Evolutionary conservation across 805 yeast genomes (phyloP).

Genomic region (Sugiyamaella americana): DNA sequence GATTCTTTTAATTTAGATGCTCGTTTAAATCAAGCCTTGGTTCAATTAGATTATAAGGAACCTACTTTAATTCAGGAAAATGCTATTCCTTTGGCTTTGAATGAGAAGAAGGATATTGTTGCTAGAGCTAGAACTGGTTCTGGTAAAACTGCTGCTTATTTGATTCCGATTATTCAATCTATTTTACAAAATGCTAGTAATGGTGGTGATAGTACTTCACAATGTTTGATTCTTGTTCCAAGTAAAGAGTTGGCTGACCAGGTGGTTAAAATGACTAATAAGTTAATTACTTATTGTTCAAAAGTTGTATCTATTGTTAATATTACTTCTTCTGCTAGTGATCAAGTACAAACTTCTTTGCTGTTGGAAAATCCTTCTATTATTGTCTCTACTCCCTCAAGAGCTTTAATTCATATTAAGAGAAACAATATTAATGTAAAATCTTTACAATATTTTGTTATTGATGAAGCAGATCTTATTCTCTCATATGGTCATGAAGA

Average conservation of each 20-base stretch:
- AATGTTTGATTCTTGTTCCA: constrained; percentile 79
- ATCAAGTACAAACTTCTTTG: constrained; percentile 63
- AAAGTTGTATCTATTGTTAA: constrained; percentile 60
- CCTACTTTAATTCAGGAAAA: constrained; percentile 89
- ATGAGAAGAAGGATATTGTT: constrained; percentile 84
- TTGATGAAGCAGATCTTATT: constrained; percentile 93
- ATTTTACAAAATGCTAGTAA: constrained; percentile 38
- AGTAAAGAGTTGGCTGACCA: constrained; percentile 89
- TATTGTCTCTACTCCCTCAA: constrained; percentile 81
- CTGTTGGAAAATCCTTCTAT: constrained; percentile 73
- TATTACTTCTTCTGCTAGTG: constrained; percentile 59
- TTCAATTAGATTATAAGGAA: constrained; percentile 67
- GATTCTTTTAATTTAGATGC: constrained; percentile 76
- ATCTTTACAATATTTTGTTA: constrained; percentile 62
- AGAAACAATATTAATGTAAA: constrained; percentile 45
- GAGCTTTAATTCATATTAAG: constrained; percentile 48
- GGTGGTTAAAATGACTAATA: constrained; percentile 63
- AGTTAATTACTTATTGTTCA: constrained; percentile 65
- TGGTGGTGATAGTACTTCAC: constrained; percentile 21
- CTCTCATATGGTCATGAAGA: constrained; percentile 86
- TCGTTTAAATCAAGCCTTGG: constrained; percentile 76
- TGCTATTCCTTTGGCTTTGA: constrained; percentile 87
- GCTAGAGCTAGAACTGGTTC: constrained; percentile 95
- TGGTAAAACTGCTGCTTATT: constrained; percentile 90
- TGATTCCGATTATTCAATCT: constrained; percentile 78